Evolutionary conservation across 116 monocot genomes (phyloP).

Genomic region (Phalaenopsis hybrid): DNA sequence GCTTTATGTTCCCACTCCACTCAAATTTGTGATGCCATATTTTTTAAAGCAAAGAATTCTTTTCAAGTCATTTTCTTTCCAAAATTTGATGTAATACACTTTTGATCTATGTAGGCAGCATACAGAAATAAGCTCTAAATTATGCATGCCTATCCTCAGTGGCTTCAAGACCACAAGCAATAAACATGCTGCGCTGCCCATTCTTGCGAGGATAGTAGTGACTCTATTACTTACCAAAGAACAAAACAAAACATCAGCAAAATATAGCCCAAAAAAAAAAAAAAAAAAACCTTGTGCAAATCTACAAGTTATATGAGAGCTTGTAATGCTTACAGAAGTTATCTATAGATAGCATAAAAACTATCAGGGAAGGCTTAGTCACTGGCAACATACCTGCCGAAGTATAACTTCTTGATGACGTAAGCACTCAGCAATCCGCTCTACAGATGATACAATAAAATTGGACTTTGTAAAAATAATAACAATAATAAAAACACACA

Average conservation of each 20-base stretch:
- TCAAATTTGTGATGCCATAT: neutral
- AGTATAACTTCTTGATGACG: slow-evolving; percentile 84
- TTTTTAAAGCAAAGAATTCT: neutral
- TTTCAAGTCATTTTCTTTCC: neutral
- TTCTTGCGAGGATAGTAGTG: neutral
- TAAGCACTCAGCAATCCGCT: slow-evolving; percentile 84
- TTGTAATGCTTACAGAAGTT: neutral
- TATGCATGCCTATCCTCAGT: neutral
- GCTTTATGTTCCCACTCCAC: neutral
- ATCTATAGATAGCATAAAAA: neutral
- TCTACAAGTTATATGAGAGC: neutral
- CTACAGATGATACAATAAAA: slow-evolving; percentile 30
- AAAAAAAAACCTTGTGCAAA: neutral
- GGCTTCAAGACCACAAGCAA: neutral
- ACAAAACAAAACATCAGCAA: neutral
- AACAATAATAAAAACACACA: slow-evolving; percentile 8
- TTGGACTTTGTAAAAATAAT: neutral
- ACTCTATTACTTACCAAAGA: neutral
- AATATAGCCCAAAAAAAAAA: neutral
- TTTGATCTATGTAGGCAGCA: neutral
- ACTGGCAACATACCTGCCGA: slow-evolving; percentile 64
- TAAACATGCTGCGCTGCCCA: neutral
- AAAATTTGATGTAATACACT: neutral
- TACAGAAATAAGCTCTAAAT: neutral
- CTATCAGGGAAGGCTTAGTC: neutral